Base-by-base conservation (phyloP, 345 rosid species). In the Stellera chamaejasme region DNA sequence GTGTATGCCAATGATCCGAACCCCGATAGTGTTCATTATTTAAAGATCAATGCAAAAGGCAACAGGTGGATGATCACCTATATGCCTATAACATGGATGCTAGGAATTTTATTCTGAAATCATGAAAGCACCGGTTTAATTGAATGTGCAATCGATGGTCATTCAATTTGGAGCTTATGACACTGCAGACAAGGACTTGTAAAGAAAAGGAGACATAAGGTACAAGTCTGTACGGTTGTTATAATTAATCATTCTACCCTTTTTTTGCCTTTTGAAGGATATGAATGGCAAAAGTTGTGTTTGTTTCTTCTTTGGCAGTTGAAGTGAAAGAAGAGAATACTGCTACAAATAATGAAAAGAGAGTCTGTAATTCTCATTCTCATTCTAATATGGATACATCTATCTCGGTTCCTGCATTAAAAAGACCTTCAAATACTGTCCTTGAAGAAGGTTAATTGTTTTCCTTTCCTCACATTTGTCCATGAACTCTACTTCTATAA, bases 1-100 rank as follows among this genome's bases (percentile, higher is more conserved):
- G 93, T 92, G 58, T 77, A 80, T 79, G 95, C 98, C 67, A 86
- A 92, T 70, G 98, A 92, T 72, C 64, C 86, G 55, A 88, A 92
- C 58, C 93, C 93, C 14, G 89, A 81, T 52, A 92, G 98, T 62
- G 63, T 78, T 56, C 85, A 56, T 45, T 88, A 83, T 68, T 71
- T 92, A 80, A 82, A 75, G 82, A 84, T 84, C 61, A 88, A 92
- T 81, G 93, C 95, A 51, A 69, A 79, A 69, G 59, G 82, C 68
- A 92, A 84, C 70, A 88, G 81, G 97, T 92, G 59, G 90, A 86
- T 55, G 79, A 70, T 58, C 59, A 43, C 32, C 68, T 88, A 58
- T 62, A 58, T 71, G 73, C 85, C 51, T 82, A 79, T 75, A 88
- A 84, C 65, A 68, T 88, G 93, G 98, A 92, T 81, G 98, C 98